Evolutionary conservation across 2,329 filamentous ascomycete genomes (phyloP).

Genomic region (Cyphellophora attinorum): DNA sequence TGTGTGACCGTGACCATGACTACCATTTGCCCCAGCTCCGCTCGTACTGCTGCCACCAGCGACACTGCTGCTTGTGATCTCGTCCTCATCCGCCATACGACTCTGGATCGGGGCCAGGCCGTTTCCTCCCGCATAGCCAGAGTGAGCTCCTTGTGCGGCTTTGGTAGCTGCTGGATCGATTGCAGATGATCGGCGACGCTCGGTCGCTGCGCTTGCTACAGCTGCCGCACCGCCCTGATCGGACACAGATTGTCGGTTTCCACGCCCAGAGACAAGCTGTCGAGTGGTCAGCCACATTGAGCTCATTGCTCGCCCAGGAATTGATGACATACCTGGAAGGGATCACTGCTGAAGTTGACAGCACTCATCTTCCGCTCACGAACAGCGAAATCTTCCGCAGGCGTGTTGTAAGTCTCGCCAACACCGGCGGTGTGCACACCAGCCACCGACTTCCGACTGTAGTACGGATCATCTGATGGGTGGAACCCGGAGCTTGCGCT

Average conservation of each 20-base stretch:
- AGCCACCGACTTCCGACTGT: conserved; percentile 12
- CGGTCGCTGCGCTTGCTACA: conserved; percentile 13
- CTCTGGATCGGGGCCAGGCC: conserved; percentile 10
- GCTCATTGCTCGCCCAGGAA: neutral
- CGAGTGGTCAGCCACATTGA: neutral
- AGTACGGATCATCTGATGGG: conserved; percentile 16
- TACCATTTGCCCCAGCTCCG: too few relatives aligned
- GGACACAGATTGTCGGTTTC: conserved; percentile 15
- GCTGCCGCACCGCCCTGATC: conserved; percentile 6
- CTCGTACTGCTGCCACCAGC: neutral
- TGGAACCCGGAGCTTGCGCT: conserved; percentile 10
- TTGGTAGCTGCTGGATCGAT: conserved; percentile 13
- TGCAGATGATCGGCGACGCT: conserved; percentile 17
- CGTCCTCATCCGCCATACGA: neutral
- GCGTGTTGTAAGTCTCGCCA: conserved; percentile 12
- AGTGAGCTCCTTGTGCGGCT: conserved; percentile 5
- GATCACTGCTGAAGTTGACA: conserved; percentile 15
- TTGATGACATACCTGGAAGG: conserved; percentile 7
- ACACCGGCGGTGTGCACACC: conserved; percentile 6
- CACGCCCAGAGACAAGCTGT: conserved; percentile 10
- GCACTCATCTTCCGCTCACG: conserved; percentile 17
- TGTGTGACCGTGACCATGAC: too few relatives aligned
- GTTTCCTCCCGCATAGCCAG: conserved; percentile 12
- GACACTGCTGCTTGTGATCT: neutral
- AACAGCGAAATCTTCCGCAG: conserved; percentile 15